A percentile compares a stretch with the other conserved stretches of the same genome.
phyloP scores from a whole-genome alignment of 2,329 filamentous ascomycete species.

The Cladosporium halotolerans region DNA sequence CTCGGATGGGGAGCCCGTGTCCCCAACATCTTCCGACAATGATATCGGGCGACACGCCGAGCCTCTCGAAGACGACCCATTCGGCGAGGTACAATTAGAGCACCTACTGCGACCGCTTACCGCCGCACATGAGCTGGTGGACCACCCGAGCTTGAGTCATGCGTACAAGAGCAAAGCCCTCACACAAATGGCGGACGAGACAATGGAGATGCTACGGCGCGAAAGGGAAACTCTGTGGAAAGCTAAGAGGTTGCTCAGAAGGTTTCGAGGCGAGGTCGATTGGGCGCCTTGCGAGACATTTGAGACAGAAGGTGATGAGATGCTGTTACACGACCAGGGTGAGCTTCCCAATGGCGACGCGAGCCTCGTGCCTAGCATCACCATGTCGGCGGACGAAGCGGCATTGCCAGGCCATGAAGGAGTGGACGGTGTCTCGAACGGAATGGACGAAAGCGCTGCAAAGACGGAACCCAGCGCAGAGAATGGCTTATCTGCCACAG shows the following conservation, averaged over 20 bases:
- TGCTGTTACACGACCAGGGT: conserved; percentile 19
- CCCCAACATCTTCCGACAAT: conserved; percentile 43
- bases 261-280: conserved; percentile 67
- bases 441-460: conserved; percentile 11
- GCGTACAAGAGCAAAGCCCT: conserved; percentile 70
- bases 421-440: background rate
- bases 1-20: conserved; percentile 57
- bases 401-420: conserved; percentile 7
- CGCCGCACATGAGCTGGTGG: conserved; percentile 65
- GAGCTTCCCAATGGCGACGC: conserved; percentile 10
- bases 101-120: conserved; percentile 66
- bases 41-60: conserved; percentile 61
- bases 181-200: conserved; percentile 63
- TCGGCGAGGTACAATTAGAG: conserved; percentile 47
- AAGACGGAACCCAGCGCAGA: conserved; percentile 1
- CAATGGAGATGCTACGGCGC: conserved; percentile 64
- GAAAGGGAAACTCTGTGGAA: conserved; percentile 68
- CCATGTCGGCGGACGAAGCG: conserved; percentile 13
- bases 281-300: conserved; percentile 53
- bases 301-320: conserved; percentile 45
- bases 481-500: conserved; percentile 21
- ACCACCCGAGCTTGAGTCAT: conserved; percentile 66
- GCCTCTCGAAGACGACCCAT: conserved; percentile 64
- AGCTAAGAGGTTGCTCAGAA: conserved; percentile 66
- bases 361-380: conserved; percentile 21